A percentile compares a stretch with the other conserved stretches of the same genome.
Conservation (phyloP, 257 asterid species). For the Striga asiatica region DNA sequence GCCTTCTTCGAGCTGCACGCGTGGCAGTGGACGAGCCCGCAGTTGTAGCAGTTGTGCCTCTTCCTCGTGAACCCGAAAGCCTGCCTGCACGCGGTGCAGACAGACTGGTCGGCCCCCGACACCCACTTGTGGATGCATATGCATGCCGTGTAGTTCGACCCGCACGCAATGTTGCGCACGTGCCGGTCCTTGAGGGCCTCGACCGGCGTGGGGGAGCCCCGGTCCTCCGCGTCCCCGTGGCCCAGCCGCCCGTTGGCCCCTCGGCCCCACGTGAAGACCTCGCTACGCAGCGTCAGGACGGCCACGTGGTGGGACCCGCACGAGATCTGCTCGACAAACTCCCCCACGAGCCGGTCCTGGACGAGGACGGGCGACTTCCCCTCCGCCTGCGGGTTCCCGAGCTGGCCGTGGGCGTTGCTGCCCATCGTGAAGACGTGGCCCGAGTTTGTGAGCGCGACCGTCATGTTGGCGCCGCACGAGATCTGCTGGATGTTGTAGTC, state of each 20-base stretch:
- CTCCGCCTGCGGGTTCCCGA: conserved; percentile 63
- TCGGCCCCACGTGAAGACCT: conserved; percentile 80
- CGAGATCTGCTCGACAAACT: conserved; percentile 76
- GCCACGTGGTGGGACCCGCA: conserved; percentile 76
- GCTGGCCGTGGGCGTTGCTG: conserved; percentile 53
- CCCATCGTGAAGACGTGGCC: conserved; percentile 90
- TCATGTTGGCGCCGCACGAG: conserved; percentile 65
- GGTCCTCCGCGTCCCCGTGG: conserved; percentile 70
- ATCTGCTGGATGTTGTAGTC: conserved; percentile 80
- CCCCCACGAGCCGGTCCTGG: conserved; percentile 81
- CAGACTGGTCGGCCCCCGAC: conserved; percentile 83
- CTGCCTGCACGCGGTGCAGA: conserved; percentile 72
- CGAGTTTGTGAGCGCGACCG: conserved; percentile 63
- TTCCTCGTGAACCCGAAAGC: conserved; percentile 89
- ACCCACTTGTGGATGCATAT: conserved; percentile 92
- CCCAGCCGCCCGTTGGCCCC: conserved; percentile 91
- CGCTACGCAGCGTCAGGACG: conserved; percentile 70
- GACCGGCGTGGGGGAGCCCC: conserved; percentile 53
- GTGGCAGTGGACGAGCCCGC: conserved; percentile 88
- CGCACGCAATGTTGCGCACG: conserved; percentile 75
- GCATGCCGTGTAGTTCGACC: conserved; percentile 68
- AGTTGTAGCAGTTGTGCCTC: conserved; percentile 74
- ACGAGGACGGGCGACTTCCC: conserved; percentile 69
- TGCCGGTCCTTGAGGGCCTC: conserved; percentile 76
- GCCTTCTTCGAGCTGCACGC: conserved; percentile 92